Evolutionary conservation across 129 eudicot genomes (phyloP), one percentile per base, ranked within the genome.

Genomic region (Calendula officinalis): DNA sequence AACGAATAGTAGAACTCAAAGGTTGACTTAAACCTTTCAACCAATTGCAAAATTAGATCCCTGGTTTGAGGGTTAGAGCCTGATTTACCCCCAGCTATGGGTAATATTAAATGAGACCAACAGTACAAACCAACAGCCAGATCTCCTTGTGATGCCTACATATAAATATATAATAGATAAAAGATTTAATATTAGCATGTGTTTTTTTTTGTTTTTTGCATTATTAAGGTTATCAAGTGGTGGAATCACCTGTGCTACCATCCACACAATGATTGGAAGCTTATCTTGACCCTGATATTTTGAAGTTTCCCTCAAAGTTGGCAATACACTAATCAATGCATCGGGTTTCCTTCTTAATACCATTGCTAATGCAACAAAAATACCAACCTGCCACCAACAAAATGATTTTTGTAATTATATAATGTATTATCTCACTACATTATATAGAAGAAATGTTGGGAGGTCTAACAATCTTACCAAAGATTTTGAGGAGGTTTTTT

Each of bases 271-370:
- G 13, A 90, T 43, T 22, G 86, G 84, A 64, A 90, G 97, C 78
- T 84, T 90, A 73, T 84, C 91, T 70, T 83, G 97, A 59, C 97
- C 97, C 64, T 79, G 95, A 67, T 90, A 80, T 85, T 79, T 90
- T 8, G 78, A 17, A 15, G 81, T 75, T 54, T 81, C 91, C 17
- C 72, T 81, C 67, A 90, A 10, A 15, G 75, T 80, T 32, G 91
- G 80, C 62, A 84, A 74, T 35, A 81, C 10, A 42, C 54, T 75
- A 42, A 84, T 70, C n/a, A 90, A 45, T 34, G 68, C 89, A 75
- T 90, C 95, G 12, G 97, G 95, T 58, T 83, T 90, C 49, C 91
- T 76, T 42, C 92, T 75, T 67, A 90, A 75, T 42, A 84, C 89
- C 86, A 90, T 86, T 40, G 97, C 88, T 49, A 86, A 32, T 27